phyloP scores from a whole-genome alignment of 208 protist genomes.

The Leishmania aethiopica region DNA sequence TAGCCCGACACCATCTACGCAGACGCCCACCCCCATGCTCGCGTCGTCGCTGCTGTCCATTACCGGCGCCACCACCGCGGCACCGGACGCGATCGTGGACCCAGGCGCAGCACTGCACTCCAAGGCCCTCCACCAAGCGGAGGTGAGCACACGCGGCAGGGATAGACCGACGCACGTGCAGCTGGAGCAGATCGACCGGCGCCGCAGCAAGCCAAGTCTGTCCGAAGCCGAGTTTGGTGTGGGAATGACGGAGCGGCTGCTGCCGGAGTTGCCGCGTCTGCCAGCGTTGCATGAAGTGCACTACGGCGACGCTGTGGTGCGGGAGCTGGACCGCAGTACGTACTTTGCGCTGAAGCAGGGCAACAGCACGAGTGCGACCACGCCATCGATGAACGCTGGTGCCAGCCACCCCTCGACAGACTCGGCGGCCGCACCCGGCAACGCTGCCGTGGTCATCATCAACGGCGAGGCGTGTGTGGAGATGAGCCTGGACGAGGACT shows the following conservation, averaged over 20 bases:
- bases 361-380: not conserved
- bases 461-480: slow-evolving; percentile 14
- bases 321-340: slow-evolving; percentile 58
- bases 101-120: slow-evolving; percentile 17
- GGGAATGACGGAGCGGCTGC: slow-evolving; percentile 80
- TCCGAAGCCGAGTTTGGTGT: slow-evolving; percentile 71
- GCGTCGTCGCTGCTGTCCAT: not conserved
- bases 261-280: slow-evolving; percentile 73
- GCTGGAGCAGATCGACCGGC: slow-evolving; percentile 63
- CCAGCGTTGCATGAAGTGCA: slow-evolving; percentile 82
- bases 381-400: not conserved
- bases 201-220: slow-evolving; percentile 69
- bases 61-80: not conserved
- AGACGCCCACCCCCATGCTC: not conserved
- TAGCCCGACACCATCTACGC: not conserved
- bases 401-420: not conserved
- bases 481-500: slow-evolving; percentile 22
- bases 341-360: slow-evolving; percentile 43
- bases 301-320: slow-evolving; percentile 79
- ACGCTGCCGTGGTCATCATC: slow-evolving; percentile 14
- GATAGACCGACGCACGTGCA: slow-evolving; percentile 22
- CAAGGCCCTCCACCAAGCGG: slow-evolving; percentile 20
- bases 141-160: not conserved
- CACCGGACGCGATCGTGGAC: slow-evolving; percentile 3
- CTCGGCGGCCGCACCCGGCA: not conserved